A percentile compares a stretch with the other conserved stretches of the same genome.
These are phyloP conservation scores for Blastosporella zonata DNA, from an alignment of 1,284 basidiomycete genomes.

Conservation along the genomic window DNA sequence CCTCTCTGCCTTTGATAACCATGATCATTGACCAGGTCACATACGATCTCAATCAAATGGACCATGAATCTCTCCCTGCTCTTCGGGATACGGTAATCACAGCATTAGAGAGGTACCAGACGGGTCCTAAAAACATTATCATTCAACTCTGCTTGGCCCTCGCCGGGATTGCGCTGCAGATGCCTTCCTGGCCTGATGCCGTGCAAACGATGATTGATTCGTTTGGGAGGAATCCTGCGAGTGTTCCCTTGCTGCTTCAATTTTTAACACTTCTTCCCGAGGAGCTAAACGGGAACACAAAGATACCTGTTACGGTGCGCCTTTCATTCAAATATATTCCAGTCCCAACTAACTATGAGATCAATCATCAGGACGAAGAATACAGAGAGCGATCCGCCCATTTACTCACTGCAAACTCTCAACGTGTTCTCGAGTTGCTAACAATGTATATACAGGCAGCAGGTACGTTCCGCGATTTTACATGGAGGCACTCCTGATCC, in stretches of 20 bases:
- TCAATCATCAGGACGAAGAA: slow-evolving; percentile 65
- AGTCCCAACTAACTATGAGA: background rate
- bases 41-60: slow-evolving; percentile 92
- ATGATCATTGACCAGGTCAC: slow-evolving; percentile 67
- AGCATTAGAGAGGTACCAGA: slow-evolving; percentile 67
- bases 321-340: background rate
- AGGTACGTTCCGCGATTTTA: slow-evolving; percentile 50
- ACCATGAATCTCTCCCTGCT: slow-evolving; percentile 65
- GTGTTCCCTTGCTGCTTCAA: slow-evolving; percentile 83
- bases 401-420: slow-evolving; percentile 73
- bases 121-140: slow-evolving; percentile 83
- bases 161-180: slow-evolving; percentile 88
- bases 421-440: slow-evolving; percentile 76
- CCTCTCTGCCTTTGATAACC: slow-evolving; percentile 17
- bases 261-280: slow-evolving; percentile 93
- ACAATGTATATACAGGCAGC: slow-evolving; percentile 88
- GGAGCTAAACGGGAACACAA: slow-evolving; percentile 83
- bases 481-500: slow-evolving; percentile 3
- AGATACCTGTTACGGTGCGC: slow-evolving; percentile 82
- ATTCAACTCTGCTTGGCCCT: slow-evolving; percentile 90
- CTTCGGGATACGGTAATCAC: slow-evolving; percentile 86
- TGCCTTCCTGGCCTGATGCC: slow-evolving; percentile 84
- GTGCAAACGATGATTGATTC: slow-evolving; percentile 82
- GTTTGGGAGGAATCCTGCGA: slow-evolving; percentile 83
- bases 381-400: slow-evolving; percentile 64